Conservation (phyloP, 2,329 filamentous ascomycete genomes). For the Exophiala spinifera region DNA sequence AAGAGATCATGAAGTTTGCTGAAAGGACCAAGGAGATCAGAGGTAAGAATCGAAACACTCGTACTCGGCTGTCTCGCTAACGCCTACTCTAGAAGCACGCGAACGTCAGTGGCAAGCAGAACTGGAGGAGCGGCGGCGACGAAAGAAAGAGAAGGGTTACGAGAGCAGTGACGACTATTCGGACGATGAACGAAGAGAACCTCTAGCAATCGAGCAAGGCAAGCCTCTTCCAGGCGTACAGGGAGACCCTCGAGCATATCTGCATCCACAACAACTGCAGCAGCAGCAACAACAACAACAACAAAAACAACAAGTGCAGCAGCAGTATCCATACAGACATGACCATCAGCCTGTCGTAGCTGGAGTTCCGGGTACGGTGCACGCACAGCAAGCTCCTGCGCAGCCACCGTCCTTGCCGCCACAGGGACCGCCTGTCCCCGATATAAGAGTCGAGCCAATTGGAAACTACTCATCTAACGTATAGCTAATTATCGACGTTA, state of each 20-base stretch:
- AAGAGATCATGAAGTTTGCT: constrained; percentile 87
- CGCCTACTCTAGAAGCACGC: constrained; percentile 35
- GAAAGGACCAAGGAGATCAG: constrained; percentile 76
- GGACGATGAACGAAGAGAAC: constrained; percentile 31
- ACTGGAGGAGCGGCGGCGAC: constrained; percentile 36
- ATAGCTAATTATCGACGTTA: constrained; percentile 3
- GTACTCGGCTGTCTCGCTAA: constrained; percentile 2
- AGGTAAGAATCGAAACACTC: constrained; percentile 51
- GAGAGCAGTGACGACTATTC: constrained; percentile 39
- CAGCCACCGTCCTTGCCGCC: constrained; percentile 11
- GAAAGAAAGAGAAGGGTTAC: constrained; percentile 43
- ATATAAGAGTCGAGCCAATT: constrained; percentile 20
- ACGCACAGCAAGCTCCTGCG: constrained; percentile 4
- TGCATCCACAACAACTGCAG: constrained; percentile 20
- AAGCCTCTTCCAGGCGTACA: constrained; percentile 14
- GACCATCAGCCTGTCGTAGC: neutral
- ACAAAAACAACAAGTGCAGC: constrained; percentile 18
- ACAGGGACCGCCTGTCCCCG: constrained; percentile 16
- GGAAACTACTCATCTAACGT: constrained; percentile 20
- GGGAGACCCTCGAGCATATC: constrained; percentile 19
- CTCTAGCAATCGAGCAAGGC: constrained; percentile 36
- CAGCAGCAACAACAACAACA: constrained; percentile 8
- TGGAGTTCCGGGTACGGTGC: constrained; percentile 6
- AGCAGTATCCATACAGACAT: neutral
- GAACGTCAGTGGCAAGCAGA: constrained; percentile 34